Conservation (phyloP, 192 early-diverging fungal species). For the Pecoramyces ruminantium region DNA sequence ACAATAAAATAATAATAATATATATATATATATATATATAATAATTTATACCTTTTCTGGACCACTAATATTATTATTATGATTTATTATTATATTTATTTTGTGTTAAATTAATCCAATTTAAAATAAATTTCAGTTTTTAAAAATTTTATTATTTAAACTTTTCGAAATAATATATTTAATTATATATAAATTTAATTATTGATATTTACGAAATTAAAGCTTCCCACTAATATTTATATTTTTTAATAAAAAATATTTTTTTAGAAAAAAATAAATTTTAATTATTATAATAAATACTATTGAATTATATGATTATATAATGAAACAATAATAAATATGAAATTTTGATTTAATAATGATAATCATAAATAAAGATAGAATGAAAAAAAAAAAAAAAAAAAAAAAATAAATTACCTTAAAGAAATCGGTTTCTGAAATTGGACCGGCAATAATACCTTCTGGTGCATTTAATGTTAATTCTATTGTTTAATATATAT, state of each 20-base stretch:
- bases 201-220: conserved; percentile 46
- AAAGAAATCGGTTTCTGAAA: conserved; percentile 72
- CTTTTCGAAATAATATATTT: too few species aligned
- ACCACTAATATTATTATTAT: conserved; percentile 2
- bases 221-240: conserved; percentile 47
- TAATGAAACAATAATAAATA: too few species aligned
- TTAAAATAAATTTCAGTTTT: too few species aligned
- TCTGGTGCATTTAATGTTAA: conserved; percentile 78
- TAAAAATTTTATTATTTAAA: too few species aligned
- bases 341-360: too few species aligned
- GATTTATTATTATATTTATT: background rate
- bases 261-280: background rate
- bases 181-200: background rate
- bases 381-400: too few species aligned
- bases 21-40: background rate
- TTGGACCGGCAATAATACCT: conserved; percentile 76
- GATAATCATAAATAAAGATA: too few species aligned
- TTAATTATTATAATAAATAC: background rate
- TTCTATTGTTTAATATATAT: conserved; percentile 25
- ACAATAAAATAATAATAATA: conserved; percentile 3
- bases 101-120: too few species aligned
- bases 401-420: too few species aligned
- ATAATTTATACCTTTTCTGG: conserved; percentile 1
- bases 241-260: too few species aligned
- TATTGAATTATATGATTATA: too few species aligned